Evolutionary conservation across 306 rosid species (phyloP), one percentile per base, ranked within the genome.

Genomic region (Crotalaria pallida): DNA sequence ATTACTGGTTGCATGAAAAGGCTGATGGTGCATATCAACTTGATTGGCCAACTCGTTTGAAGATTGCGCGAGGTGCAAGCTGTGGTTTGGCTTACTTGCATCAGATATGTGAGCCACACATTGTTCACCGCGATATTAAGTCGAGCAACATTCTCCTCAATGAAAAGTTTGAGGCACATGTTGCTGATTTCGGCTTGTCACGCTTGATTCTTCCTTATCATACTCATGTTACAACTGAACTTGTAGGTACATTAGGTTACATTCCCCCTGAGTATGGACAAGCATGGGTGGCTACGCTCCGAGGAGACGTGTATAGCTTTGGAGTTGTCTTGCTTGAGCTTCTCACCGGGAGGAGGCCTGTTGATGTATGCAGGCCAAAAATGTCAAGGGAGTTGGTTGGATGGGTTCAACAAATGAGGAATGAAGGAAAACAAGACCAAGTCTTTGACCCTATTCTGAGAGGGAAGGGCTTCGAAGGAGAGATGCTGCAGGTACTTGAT

Each of bases 201-300:
- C 79, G 97, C n/a, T 74, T 88, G 86, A 90, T 93, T 72, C 85
- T 86, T 79, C 98, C 98, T 3, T 92, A 92, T 69, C 86, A 90
- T 11, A 92, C 98, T 65, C 98, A 92, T 87, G 98, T 92, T 59
- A 86, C 98, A 66, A 92, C 98, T 0, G 98, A 92, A 84, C 98
- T 92, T 70, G 98, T 92, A 27, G 98, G 98, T 45, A 92, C 98
- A 71, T 83, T 92, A 31, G 98, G 98, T 59, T 92, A 92, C 80
- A 92, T 92, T 77, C 98, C 98, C 24, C 98, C 98, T 0, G 96
- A 92, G 74, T 92, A 92, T 49, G 96, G 98, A 70, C 96, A 88
- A 76, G 92, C 98, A 57, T 93, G 96, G 98, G 96, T 90, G 66
- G 98, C 98, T 52, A 90, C 98, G 68, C 88, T 93, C 24, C 78